These are phyloP conservation scores for Lyophyllum semitale DNA, from an alignment of 768 basidiomycete species.

Conservation along the genomic window DNA sequence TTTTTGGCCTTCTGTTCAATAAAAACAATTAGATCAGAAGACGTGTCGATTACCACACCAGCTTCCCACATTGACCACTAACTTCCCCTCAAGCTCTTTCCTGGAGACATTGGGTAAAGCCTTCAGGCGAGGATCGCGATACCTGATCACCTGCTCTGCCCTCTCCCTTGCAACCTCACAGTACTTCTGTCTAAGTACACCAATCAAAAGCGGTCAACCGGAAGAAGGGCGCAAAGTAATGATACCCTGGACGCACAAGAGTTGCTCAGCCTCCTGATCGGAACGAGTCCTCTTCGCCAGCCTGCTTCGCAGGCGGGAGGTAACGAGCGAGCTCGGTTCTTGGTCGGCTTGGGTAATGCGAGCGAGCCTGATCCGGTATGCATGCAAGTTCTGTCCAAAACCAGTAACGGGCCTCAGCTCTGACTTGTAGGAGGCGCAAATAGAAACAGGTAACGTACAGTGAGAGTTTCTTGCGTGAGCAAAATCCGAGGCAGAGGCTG, in stretches of 20 bases:
- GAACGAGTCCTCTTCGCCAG: neutral
- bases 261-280: slow-evolving; percentile 1
- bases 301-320: neutral
- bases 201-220: neutral
- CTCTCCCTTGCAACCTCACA: slow-evolving; percentile 3
- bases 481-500: neutral
- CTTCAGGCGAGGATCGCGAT: neutral
- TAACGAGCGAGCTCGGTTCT: slow-evolving; percentile 5
- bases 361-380: slow-evolving; percentile 21
- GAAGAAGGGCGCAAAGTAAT: neutral
- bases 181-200: slow-evolving; percentile 3
- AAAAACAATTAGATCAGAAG: neutral
- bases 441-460: slow-evolving; percentile 21
- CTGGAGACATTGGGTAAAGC: neutral
- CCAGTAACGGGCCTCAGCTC: neutral
- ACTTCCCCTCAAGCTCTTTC: slow-evolving; percentile 1
- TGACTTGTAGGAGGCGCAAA: neutral
- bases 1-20: slow-evolving; percentile 15
- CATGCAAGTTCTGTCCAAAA: slow-evolving; percentile 19
- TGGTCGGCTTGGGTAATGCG: slow-evolving; percentile 5
- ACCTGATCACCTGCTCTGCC: slow-evolving; percentile 6
- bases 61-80: neutral
- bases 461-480: slow-evolving; percentile 21
- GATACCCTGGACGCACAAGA: neutral
- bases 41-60: neutral